Evolutionary conservation across 768 basidiomycete genomes (phyloP).

Genomic region (Suillus spraguei): DNA sequence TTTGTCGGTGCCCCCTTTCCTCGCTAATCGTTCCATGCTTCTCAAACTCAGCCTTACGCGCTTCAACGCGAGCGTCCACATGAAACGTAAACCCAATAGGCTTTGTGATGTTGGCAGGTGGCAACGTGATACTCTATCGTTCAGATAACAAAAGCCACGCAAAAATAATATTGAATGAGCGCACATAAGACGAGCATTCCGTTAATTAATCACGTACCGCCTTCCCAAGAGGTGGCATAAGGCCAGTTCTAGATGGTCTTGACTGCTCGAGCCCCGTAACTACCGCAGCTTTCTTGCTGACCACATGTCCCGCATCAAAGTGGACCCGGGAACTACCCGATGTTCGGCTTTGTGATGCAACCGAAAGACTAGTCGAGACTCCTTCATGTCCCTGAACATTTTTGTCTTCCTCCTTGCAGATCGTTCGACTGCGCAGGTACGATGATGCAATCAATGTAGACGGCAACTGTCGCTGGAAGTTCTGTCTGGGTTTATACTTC

Average conservation of each 20-base stretch:
- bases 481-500: constrained; percentile 29
- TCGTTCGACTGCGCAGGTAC: constrained; percentile 15
- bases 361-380: constrained; percentile 3
- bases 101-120: constrained; percentile 41
- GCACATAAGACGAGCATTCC: constrained; percentile 23
- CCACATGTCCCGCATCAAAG: constrained; percentile 5
- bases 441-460: constrained; percentile 19
- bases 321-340: constrained; percentile 14
- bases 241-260: constrained; percentile 23
- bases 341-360: constrained; percentile 1
- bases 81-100: constrained; percentile 57
- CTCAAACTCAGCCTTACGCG: constrained; percentile 42
- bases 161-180: constrained; percentile 25
- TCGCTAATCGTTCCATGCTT: constrained; percentile 14
- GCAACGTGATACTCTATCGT: constrained; percentile 25
- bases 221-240: constrained; percentile 31
- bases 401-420: constrained; percentile 17
- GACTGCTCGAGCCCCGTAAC: constrained; percentile 12
- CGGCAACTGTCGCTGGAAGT: constrained; percentile 16
- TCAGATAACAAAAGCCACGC: constrained; percentile 16
- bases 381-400: constrained; percentile 13
- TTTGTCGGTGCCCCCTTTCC: constrained; percentile 23
- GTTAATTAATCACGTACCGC: constrained; percentile 34
- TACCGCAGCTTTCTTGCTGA: constrained; percentile 5
- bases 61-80: constrained; percentile 49